These are phyloP conservation scores for Podaxis sp. DNA, from an alignment of 768 basidiomycete genomes.

Conservation along the genomic window DNA sequence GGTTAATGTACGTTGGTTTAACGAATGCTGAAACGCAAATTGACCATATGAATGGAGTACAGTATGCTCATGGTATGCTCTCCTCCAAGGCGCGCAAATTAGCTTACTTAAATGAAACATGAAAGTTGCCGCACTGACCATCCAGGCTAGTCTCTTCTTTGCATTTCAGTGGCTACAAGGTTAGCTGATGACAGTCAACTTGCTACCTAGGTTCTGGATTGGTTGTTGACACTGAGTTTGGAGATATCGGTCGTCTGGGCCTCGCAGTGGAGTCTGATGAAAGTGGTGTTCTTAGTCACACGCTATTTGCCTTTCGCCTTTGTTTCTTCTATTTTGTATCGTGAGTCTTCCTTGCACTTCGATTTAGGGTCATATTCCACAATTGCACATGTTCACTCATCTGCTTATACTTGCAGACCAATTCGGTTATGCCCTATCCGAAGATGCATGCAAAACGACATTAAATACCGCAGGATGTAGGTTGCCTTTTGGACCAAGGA, in stretches of 20 bases:
- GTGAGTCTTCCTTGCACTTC: not conserved
- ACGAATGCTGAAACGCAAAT: not conserved
- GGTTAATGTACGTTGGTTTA: not conserved
- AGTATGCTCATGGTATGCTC: not conserved
- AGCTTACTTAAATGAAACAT: not conserved
- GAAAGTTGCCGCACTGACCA: not conserved
- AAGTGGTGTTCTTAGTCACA: not conserved
- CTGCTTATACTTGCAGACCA: not conserved
- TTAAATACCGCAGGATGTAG: not conserved
- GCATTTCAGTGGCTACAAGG: not conserved
- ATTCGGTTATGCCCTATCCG: not conserved
- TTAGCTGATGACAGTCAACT: not conserved
- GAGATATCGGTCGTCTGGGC: not conserved
- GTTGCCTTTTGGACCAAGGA: not conserved
- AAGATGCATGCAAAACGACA: not conserved
- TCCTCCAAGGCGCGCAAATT: not conserved
- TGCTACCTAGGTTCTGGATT: not conserved
- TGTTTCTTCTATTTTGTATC: not conserved
- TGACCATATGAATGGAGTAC: not conserved
- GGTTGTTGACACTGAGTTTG: not conserved
- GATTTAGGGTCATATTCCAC: not conserved
- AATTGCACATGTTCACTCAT: not conserved
- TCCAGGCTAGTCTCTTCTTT: not conserved
- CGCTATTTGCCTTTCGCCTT: conserved; percentile 4
- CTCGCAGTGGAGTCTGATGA: not conserved